Evolutionary conservation across 768 basidiomycete species (phyloP), one percentile per base, ranked within the genome.

Genomic region (Leccinum disarticulatum): DNA sequence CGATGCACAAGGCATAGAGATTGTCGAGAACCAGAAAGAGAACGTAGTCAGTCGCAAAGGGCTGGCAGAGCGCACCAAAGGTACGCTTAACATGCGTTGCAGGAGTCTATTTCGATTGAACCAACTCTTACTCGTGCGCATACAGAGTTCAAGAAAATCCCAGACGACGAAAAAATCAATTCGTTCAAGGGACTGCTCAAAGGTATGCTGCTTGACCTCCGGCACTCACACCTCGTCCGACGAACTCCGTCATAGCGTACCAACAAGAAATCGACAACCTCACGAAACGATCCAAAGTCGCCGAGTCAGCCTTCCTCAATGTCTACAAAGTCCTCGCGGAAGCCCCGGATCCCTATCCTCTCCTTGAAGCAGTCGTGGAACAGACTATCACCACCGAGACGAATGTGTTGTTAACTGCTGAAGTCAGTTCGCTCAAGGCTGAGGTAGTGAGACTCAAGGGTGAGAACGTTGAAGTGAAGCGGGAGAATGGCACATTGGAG

Each of bases 21-120:
- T 99, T 14, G 95, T 99, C 22, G 95, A 98, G 80, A 95, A 95
- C 76, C 95, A 98, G 80, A 99, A 98, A 78, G 96, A 98, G 78
- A 93, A 91, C 64, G 82, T 98, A 49, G 81, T 99, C 3, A 95
- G 95, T 10, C 83, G 97, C 47, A 99, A 98, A 75, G 90, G 87
- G 56, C 80, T 99, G 22, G 93, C 96, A 1, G 97, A 98, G 77
- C 89, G 91, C 73, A 99, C 97, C 0, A 92, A 96, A 80, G 96
- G 96, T 91, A 41, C 10, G 28, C 19, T 55, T 6, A 19, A 10
- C 43, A 19, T 46, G n/a, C 5, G 2, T 19, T 10, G 38, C 17
- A 38, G 1, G 17, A 41, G 8, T 17, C 17, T 41, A 41, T 1
- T 41, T 41, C n/a, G 10, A 19, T 19, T 4, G 43, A 46, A 46